Percentiles rank a stretch among this genome's conserved stretches.
Evolutionary conservation across 208 protist species (phyloP).

Genomic region (Polymyxa betae): DNA sequence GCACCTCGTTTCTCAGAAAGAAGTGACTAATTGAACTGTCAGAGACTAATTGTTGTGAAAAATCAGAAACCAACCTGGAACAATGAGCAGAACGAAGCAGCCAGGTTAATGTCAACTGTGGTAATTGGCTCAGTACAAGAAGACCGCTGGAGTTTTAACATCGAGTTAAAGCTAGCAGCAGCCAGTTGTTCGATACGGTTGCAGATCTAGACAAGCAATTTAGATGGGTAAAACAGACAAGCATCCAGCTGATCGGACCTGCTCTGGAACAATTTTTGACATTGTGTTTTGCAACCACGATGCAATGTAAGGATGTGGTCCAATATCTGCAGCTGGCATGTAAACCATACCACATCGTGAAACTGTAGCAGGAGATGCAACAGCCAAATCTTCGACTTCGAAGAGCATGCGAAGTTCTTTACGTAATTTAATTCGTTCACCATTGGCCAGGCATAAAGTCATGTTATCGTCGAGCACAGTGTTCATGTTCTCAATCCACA

Average conservation of each 20-base stretch:
- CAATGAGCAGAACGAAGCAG: slow-evolving; percentile 85
- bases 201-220: too few relatives aligned
- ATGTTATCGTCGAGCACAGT: slow-evolving; percentile 97
- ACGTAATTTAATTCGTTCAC: slow-evolving; percentile 91
- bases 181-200: slow-evolving; percentile 81
- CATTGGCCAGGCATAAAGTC: slow-evolving; percentile 94
- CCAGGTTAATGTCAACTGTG: slow-evolving; percentile 86
- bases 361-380: slow-evolving; percentile 96
- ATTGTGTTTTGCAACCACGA: slow-evolving; percentile 85
- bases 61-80: slow-evolving; percentile 69
- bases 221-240: neutral
- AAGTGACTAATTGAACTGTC: neutral
- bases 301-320: slow-evolving; percentile 84
- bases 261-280: slow-evolving; percentile 26
- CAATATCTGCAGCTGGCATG: slow-evolving; percentile 86
- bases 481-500: slow-evolving; percentile 99
- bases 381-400: slow-evolving; percentile 95
- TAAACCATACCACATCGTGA: slow-evolving; percentile 97
- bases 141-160: slow-evolving; percentile 83
- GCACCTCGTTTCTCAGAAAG: slow-evolving; percentile 4
- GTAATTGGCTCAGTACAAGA: slow-evolving; percentile 81
- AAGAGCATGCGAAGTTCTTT: slow-evolving; percentile 90
- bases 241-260: neutral
- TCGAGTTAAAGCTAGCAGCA: slow-evolving; percentile 82
- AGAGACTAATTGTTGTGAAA: too few relatives aligned